phyloP scores from a whole-genome alignment of 2,329 filamentous ascomycete genomes.

The Phialemonium atrogriseum region DNA sequence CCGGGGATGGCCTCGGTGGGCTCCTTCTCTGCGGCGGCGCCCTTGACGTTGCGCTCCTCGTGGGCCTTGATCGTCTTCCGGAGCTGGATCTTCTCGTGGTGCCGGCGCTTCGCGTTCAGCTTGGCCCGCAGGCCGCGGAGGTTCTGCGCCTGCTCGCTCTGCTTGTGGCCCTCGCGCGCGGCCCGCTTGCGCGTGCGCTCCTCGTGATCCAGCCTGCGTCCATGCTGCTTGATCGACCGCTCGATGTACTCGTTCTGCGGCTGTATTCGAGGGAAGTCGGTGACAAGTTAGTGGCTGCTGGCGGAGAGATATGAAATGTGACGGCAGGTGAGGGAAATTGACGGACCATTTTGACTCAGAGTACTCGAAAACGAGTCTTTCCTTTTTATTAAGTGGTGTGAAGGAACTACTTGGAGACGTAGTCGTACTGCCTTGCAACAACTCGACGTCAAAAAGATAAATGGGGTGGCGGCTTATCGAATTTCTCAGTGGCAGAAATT shows the following conservation, averaged over 20 bases:
- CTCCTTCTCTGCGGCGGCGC: slow-evolving; percentile 67
- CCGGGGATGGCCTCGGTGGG: slow-evolving; percentile 76
- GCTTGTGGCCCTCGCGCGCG: slow-evolving; percentile 83
- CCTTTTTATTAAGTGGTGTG: too few relatives aligned
- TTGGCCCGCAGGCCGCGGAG: slow-evolving; percentile 87
- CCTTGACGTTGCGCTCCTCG: slow-evolving; percentile 95
- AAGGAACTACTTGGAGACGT: too few relatives aligned
- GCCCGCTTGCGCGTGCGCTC: slow-evolving; percentile 80
- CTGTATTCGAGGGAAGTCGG: slow-evolving; percentile 34
- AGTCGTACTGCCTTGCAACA: too few relatives aligned
- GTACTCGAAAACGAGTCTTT: too few relatives aligned
- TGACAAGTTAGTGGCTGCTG: too few relatives aligned
- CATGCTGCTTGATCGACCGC: slow-evolving; percentile 29
- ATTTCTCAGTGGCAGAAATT: too few relatives aligned
- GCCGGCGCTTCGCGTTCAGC: slow-evolving; percentile 84
- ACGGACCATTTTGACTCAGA: too few relatives aligned
- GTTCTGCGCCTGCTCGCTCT: slow-evolving; percentile 85
- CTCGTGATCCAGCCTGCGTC: slow-evolving; percentile 64
- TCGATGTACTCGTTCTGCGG: slow-evolving; percentile 84
- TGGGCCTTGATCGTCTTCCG: slow-evolving; percentile 89
- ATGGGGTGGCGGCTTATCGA: too few relatives aligned
- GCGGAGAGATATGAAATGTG: too few relatives aligned
- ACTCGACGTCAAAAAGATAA: too few relatives aligned
- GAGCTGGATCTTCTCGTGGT: slow-evolving; percentile 98
- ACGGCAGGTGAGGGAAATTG: too few relatives aligned